Base-by-base conservation (phyloP, 768 basidiomycete species). In the Mycena galericulata region DNA sequence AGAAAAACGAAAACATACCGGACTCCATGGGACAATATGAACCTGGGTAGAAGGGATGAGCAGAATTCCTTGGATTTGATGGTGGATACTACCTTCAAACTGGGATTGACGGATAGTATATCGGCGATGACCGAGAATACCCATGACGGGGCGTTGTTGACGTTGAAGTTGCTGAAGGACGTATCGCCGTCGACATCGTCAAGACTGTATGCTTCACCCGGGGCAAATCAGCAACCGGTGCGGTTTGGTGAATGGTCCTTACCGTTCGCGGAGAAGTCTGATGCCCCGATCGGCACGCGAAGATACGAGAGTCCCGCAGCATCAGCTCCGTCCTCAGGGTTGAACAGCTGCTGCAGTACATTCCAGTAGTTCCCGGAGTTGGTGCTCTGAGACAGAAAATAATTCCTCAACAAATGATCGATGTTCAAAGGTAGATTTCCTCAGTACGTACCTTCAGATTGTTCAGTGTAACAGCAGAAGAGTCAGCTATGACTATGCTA, bases 21-120 rank as follows among this genome's bases (percentile, higher is more conserved):
- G 91, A 41, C 91, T 92, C 93, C 93, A 94, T 4, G 93, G 90
- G 15, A 90, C 58, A 9, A 92, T 69, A 65, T 91, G 88, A 24
- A 92, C 79, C 70, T 62, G 18, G 18, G 27, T 40, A 5, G 15
- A 5, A 46, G 62, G 29, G 74, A 54, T 71, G 43, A 53, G 34
- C 61, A 8, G n/a, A 47, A 40, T 6, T 53, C 32, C 14, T 20
- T 41, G 18, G 11, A 49, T 15, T 18, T 3, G 46, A 58, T 36
- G 20, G 17, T 18, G 15, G 27, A 61, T 18, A 22, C 12, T 18
- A 63, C 66, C 55, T 69, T 63, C 62, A 64, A 47, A 11, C 41
- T 49, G 6, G n/a, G 24, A 63, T 92, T 92, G 71, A 90, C 77
- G 9, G 85, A 82, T 70, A 81, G 75, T 49, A 94, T 92, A 72